Evolutionary conservation across 306 rosid genomes (phyloP).

Genomic region (Benincasa hispida): DNA sequence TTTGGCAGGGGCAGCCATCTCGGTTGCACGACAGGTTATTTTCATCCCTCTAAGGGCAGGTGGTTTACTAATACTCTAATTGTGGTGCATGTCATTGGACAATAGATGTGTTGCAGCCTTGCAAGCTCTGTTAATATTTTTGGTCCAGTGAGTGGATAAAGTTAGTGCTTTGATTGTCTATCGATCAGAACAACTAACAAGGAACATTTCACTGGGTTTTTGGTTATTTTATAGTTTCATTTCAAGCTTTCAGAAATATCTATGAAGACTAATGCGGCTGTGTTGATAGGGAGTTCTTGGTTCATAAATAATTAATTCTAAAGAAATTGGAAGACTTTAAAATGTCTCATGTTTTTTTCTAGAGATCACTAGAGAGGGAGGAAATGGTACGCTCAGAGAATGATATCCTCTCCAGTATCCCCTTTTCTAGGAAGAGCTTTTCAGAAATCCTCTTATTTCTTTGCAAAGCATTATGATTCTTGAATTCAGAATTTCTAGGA

Average conservation of each 20-base stretch:
- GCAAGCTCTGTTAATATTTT: background rate
- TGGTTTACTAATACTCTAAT: conserved; percentile 16
- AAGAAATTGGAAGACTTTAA: background rate
- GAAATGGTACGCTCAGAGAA: background rate
- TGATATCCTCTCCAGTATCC: background rate
- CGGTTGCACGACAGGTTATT: conserved; percentile 99
- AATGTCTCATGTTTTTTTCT: background rate
- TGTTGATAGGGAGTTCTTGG: background rate
- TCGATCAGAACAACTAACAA: background rate
- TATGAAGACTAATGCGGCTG: background rate
- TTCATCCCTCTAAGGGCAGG: conserved; percentile 41
- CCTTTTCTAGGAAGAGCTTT: background rate
- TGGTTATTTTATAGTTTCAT: background rate
- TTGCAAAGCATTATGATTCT: background rate
- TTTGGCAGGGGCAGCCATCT: conserved; percentile 96
- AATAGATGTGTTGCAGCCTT: background rate
- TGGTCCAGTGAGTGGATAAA: background rate
- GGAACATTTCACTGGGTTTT: background rate
- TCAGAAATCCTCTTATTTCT: background rate
- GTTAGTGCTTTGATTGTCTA: background rate
- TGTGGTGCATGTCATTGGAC: conserved; percentile 2
- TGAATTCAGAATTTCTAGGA: background rate
- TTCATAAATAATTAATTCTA: background rate
- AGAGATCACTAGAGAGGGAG: background rate
- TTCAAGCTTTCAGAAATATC: background rate